A percentile compares a stretch with the other conserved stretches of the same genome.
Evolutionary conservation across 345 rosid species (phyloP).

Genomic region (Eucalyptus fibrosa): DNA sequence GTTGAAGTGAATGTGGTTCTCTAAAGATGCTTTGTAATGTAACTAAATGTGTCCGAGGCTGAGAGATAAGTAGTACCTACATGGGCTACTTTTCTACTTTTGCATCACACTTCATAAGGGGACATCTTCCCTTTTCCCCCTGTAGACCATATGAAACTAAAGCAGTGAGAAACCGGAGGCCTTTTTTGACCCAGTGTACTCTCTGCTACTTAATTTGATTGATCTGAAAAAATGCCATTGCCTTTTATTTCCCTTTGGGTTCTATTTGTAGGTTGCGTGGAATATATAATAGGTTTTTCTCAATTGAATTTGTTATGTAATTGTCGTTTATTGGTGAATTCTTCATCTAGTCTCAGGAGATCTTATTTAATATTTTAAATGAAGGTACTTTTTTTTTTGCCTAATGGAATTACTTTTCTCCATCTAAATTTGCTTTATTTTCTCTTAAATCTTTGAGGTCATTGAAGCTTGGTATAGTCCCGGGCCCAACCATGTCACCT

Average conservation of each 20-base stretch:
- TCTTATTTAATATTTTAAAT: not conserved
- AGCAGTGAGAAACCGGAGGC: not conserved
- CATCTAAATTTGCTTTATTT: not conserved
- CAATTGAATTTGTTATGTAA: not conserved
- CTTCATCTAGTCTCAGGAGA: not conserved
- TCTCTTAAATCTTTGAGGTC: constrained; percentile 27
- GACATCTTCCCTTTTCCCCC: not conserved
- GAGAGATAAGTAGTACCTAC: not conserved
- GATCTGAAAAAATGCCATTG: not conserved
- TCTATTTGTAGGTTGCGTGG: not conserved
- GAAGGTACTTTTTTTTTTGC: not conserved
- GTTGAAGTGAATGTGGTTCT: not conserved
- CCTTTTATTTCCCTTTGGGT: not conserved
- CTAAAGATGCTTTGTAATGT: not conserved
- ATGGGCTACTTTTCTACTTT: not conserved
- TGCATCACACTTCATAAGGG: not conserved
- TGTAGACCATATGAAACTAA: not conserved
- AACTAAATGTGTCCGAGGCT: not conserved
- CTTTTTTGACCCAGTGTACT: not conserved
- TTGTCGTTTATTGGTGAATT: not conserved
- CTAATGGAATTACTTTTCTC: not conserved
- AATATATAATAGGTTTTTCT: not conserved
- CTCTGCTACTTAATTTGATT: not conserved
- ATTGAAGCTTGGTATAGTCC: constrained; percentile 73
- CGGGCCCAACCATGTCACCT: constrained; percentile 33